Evolutionary conservation across 208 protist species (phyloP), one percentile per base, ranked within the genome.

Genomic region (Novymonas esmeraldas): DNA sequence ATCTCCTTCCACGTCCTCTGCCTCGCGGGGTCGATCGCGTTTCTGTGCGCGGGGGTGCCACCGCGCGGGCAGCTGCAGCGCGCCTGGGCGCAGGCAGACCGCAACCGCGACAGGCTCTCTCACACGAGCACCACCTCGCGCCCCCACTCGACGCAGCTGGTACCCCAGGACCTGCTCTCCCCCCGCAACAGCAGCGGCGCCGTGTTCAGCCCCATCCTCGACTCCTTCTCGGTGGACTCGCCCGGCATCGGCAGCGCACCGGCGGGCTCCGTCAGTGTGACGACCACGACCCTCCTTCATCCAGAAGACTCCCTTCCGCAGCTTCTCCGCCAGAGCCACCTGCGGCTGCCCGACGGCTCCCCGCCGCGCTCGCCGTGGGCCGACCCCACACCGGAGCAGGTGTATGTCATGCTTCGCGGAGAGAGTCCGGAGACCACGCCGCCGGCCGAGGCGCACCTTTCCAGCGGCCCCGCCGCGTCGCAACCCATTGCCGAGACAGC

Each of bases 1-100:
- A 58, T 83, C 48, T 56, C 59, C 18, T 62, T 90, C 28, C 67
- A 90, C 46, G 64, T 80, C 6, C 41, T 75, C 18, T 81, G 68
- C 49, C 73, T 88, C 38, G 71, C 82, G 18, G 45, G 68, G 9
- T 90, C 82, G 3, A 55, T 82, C n/a, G 79, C 62, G 5, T 78
- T 84, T 51, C 33, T 85, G 16, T 81, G 71, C 38, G 70, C 86
- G 50, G 82, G 82, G 28, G 71, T 86, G 7, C 59, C 70, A 6
- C 78, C 70, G 24, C 78, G 88, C 13, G 66, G 50, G 2, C 79
- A 73, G 34, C 73, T 90, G 63, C 78, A 84, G 42, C 72, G 73
- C 22, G 84, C 88, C 18, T 90, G 82, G 79, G 75, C 73, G 6
- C 80, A 89, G 59, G 70, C 75, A 0, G 84, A 90, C 36, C 73